Evolutionary conservation across 148 eudicot species (phyloP).

Genomic region (Heliamphora exappendiculata): DNA sequence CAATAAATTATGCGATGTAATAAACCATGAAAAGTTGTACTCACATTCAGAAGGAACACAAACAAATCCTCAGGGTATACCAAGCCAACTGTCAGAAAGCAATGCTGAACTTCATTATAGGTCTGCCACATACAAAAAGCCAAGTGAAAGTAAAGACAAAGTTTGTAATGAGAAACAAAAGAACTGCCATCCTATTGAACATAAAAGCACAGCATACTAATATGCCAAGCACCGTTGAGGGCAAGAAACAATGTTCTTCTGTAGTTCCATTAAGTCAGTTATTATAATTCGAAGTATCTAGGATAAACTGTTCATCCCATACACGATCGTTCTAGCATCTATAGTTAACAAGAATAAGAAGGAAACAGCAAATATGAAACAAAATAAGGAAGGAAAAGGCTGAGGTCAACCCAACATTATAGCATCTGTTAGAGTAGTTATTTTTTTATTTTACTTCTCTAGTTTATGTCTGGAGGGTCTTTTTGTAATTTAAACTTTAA

Average conservation of each 20-base stretch:
- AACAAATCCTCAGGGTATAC: constrained; percentile 93
- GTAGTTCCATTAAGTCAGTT: neutral
- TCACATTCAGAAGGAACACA: constrained; percentile 79
- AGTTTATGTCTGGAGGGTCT: no score
- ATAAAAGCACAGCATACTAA: constrained; percentile 1
- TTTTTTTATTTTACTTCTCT: no score
- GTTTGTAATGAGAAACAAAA: neutral
- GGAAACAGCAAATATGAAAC: neutral
- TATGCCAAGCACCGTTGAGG: neutral
- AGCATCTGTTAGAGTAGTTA: no score
- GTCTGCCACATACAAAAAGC: constrained; percentile 47
- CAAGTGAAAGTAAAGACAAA: neutral
- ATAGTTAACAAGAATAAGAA: neutral
- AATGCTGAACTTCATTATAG: constrained; percentile 88
- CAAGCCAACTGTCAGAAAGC: constrained; percentile 81
- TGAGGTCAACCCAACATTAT: neutral
- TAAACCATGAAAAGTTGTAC: constrained; percentile 21
- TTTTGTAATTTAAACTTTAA: no score
- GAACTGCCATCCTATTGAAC: neutral
- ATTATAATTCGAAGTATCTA: neutral
- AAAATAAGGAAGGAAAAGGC: neutral
- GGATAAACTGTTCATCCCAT: neutral
- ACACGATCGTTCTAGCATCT: neutral
- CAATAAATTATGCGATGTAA: neutral
- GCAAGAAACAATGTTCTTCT: neutral